Evolutionary conservation across 116 monocot genomes (phyloP), one percentile per base, ranked within the genome.

Genomic region (Iris pallida): DNA sequence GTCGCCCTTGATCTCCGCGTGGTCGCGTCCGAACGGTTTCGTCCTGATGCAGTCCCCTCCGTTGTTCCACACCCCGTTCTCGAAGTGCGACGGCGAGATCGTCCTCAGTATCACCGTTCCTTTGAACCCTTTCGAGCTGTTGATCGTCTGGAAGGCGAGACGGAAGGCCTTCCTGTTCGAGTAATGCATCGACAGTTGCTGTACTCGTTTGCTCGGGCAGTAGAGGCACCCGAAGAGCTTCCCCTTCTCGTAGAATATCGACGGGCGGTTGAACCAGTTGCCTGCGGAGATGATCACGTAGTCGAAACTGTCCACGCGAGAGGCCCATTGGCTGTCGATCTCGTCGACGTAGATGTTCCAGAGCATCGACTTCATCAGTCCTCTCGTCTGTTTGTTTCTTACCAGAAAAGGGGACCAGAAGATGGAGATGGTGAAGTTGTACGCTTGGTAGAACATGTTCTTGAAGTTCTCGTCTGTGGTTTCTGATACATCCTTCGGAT

Each of bases 341-440:
- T 73, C 69, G 45, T 89, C 89, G 20, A 89, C 71, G 65, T 80
- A 59, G 46, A 82, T 44, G 57, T 82, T 65, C 78, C 79, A 76
- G 16, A 56, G 52, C 45, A 42, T 20, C 4, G 47, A 9, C 44
- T 11, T 43, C 5, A 11, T 1, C 8, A 10, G 5, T 20, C 20
- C 59, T 5, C 16, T 20, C 4, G 19, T 64, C 40, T 78, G 69
- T 2, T 65, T 30, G 9, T 72, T 81, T 48, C 67, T 64, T 18
- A 91, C 53, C 8, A 91, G 78, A 42, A 84, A 87, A 0, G 91
- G 91, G 0, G 91, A 84, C 84, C 84, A 91, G 73, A 81, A 84
- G 68, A 65, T 69, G 9, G 66, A 70, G 15, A 83, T 42, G 40
- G 81, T 90, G 65, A 90, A 82, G 79, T 70, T 75, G 75, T 79